These are phyloP conservation scores for Canavalia ensiformis DNA, from an alignment of 306 rosid species.

Conservation along the genomic window DNA sequence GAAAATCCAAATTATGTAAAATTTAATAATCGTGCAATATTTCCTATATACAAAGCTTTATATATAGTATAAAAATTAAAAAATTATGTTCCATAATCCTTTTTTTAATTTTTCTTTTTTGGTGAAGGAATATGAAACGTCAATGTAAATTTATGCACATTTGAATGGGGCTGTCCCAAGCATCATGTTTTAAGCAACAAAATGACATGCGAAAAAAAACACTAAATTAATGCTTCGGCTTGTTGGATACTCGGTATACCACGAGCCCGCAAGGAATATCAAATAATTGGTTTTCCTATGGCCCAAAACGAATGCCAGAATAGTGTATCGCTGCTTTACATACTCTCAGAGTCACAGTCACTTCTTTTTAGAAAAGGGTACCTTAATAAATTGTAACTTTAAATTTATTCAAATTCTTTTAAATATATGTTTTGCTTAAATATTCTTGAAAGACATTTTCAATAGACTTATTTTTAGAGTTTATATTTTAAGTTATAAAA, in stretches of 20 bases:
- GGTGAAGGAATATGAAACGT: background rate
- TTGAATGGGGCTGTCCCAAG: conserved; percentile 27
- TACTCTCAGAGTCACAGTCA: too few relatives aligned
- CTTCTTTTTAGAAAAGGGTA: too few relatives aligned
- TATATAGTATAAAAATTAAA: background rate
- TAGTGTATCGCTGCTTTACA: background rate
- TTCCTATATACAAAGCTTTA: background rate
- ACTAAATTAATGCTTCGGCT: background rate
- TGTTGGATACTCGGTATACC: too few relatives aligned
- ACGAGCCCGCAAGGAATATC: too few relatives aligned
- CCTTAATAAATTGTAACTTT: too few relatives aligned
- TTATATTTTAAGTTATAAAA: too few relatives aligned
- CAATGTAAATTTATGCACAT: background rate
- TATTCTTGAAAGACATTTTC: too few relatives aligned
- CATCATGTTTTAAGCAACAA: conserved; percentile 19
- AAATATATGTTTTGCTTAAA: too few relatives aligned
- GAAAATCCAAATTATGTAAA: background rate
- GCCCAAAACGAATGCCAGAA: background rate
- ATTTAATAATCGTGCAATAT: background rate
- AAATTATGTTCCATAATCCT: background rate
- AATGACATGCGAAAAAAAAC: too few relatives aligned
- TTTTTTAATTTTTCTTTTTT: background rate
- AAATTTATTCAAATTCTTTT: too few relatives aligned
- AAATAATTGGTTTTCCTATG: background rate
- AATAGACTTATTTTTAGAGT: too few relatives aligned